phyloP scores from a whole-genome alignment of 805 yeast species.

The Saturnispora bothae region DNA sequence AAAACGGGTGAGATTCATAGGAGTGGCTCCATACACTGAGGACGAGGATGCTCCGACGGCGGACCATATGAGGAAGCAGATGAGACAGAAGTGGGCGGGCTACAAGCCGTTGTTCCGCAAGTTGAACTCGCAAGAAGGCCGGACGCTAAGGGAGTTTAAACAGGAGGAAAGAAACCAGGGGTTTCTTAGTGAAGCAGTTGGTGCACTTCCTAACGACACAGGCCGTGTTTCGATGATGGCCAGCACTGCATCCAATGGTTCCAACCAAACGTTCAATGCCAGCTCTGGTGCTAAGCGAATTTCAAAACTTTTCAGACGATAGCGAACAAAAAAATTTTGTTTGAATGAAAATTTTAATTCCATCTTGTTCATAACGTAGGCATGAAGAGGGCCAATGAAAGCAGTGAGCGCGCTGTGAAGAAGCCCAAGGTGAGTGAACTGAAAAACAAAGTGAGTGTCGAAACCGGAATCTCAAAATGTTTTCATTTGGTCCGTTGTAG shows the following conservation, averaged over 20 bases:
- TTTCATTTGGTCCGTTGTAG: slow-evolving; percentile 51
- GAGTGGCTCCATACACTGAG: slow-evolving; percentile 40
- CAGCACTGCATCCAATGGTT: too few relatives aligned
- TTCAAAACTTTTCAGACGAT: slow-evolving; percentile 7
- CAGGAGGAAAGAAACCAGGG: slow-evolving; percentile 11
- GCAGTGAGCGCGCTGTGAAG: neutral
- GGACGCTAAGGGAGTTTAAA: slow-evolving; percentile 24
- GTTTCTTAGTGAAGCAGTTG: slow-evolving; percentile 5
- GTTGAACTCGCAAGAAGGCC: slow-evolving; percentile 28
- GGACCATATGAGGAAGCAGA: slow-evolving; percentile 25
- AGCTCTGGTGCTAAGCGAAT: slow-evolving; percentile 1
- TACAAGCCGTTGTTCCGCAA: slow-evolving; percentile 25
- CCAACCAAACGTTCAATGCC: too few relatives aligned
- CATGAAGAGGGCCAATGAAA: neutral
- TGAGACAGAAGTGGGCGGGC: slow-evolving; percentile 27
- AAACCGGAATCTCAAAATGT: slow-evolving; percentile 49
- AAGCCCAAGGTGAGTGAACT: slow-evolving; percentile 1
- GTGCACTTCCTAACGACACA: neutral
- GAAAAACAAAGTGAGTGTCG: slow-evolving; percentile 16
- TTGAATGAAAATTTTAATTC: too few relatives aligned
- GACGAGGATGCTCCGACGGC: slow-evolving; percentile 48
- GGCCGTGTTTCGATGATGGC: slow-evolving; percentile 27
- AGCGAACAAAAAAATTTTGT: too few relatives aligned
- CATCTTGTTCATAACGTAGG: too few relatives aligned
- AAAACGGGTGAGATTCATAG: slow-evolving; percentile 42